phyloP scores from a whole-genome alignment of 805 yeast genomes.

The Kazachstania africana region DNA sequence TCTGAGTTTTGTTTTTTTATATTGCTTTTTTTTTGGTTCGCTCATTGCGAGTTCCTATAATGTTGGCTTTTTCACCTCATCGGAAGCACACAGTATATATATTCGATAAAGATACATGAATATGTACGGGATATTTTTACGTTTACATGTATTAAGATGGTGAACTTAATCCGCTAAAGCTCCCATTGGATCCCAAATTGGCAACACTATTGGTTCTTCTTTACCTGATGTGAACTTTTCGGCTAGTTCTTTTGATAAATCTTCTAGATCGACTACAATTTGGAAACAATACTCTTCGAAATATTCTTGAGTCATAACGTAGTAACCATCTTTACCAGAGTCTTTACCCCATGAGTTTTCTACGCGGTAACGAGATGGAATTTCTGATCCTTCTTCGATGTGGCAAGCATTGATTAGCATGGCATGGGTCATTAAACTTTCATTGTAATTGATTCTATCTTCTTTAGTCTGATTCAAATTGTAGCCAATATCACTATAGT shows the following conservation, averaged over 20 bases:
- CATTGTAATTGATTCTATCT: constrained; percentile 56
- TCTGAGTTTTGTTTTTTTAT: no score
- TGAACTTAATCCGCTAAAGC: constrained; percentile 41
- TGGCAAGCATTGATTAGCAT: constrained; percentile 80
- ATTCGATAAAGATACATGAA: no score
- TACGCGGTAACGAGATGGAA: constrained; percentile 58
- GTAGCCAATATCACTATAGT: constrained; percentile 49
- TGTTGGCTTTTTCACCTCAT: no score
- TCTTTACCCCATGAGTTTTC: constrained; percentile 73
- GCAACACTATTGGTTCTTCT: constrained; percentile 44
- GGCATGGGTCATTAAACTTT: constrained; percentile 82
- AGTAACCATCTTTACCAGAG: constrained; percentile 55
- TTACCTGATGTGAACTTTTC: constrained; percentile 27
- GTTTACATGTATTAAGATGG: no score
- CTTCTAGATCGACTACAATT: constrained; percentile 47
- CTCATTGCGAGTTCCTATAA: no score
- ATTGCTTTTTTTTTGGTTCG: no score
- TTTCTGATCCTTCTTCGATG: constrained; percentile 42
- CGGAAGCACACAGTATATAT: no score
- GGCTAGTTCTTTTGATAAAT: constrained; percentile 33
- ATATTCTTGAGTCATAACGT: constrained; percentile 61
- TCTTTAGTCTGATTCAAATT: constrained; percentile 44
- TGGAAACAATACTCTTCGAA: constrained; percentile 68
- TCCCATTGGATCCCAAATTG: constrained; percentile 76
- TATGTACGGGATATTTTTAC: no score